Conservation (phyloP, 2,329 filamentous ascomycete species). For the Penicillium sclerotiorum region DNA sequence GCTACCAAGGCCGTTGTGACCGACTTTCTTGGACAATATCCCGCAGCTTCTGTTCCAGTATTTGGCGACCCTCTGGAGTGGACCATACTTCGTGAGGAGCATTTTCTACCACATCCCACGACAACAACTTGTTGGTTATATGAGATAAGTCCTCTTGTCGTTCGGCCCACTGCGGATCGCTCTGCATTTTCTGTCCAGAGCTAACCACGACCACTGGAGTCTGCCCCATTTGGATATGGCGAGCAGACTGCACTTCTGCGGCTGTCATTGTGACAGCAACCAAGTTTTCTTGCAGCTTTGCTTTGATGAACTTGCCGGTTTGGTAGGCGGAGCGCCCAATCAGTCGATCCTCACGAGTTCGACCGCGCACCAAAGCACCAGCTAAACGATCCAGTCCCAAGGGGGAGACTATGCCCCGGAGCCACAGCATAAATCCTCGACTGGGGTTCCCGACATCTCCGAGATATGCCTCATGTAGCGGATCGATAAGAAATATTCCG, state of each 20-base stretch:
- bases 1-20: no score
- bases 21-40: conserved; percentile 58
- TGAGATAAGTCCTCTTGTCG: conserved; percentile 83
- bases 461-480: conserved; percentile 85
- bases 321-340: conserved; percentile 80
- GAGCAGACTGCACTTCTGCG: conserved; percentile 76
- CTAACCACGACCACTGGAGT: conserved; percentile 80
- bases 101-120: conserved; percentile 84
- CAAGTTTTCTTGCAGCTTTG: conserved; percentile 88
- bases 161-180: conserved; percentile 72
- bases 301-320: conserved; percentile 80
- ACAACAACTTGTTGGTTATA: conserved; percentile 74
- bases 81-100: conserved; percentile 88
- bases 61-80: conserved; percentile 68
- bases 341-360: conserved; percentile 78
- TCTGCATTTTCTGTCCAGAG: conserved; percentile 71
- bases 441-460: conserved; percentile 64
- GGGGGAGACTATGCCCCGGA: conserved; percentile 81
- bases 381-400: conserved; percentile 79
- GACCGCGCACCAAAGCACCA: conserved; percentile 79
- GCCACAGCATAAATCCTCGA: conserved; percentile 83
- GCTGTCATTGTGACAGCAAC: conserved; percentile 82
- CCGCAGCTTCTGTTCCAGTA: conserved; percentile 77
- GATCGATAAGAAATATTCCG: conserved; percentile 83
- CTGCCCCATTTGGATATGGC: conserved; percentile 75